Base-by-base conservation (phyloP, 2,329 filamentous ascomycete genomes). In the Hymenoscyphus albidus region DNA sequence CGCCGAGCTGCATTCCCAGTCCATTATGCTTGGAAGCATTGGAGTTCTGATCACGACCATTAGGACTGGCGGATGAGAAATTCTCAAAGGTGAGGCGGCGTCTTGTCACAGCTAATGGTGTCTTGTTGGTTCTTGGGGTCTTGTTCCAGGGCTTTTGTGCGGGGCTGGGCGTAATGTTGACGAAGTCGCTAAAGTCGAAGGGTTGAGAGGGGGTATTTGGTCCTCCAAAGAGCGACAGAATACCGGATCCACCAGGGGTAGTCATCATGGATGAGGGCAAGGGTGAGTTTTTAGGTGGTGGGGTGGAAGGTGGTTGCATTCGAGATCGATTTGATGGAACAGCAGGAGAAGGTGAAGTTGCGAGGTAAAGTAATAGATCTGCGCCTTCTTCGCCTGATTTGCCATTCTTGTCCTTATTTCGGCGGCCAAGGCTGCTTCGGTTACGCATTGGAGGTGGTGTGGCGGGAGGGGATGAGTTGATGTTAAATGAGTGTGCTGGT, bases 181-280 rank as follows among this genome's bases (percentile, higher is more conserved):
- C 89, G 78, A 97, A 99, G 75, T 99, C 95, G 61, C 93, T 87
- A 79, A 98, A 96, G 79, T 98, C 96, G 77, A 98, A 96, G 58
- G 77, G 80, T 74, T 93, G 90, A 16, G 89, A 89, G 0, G 94
- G 94, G 0, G 94, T 98, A 68, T 86, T 88, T 61, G 90, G 86
- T 72, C 77, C 79, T 27, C 87, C 85, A 75, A 90, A 90, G 73
- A 89, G 89, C 76, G 90, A 86, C 67, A 74, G 71, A 12, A 88
- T 83, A 59, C 83, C 82, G 56, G 88, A 86, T 51, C 88, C 89
- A 62, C 88, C 87, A 1, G 91, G 91, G 12, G 92, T 95, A n/a
- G 86, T 89, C 91, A 95, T 94, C 85, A 94, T 92, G 32, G 88
- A 96, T 64, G 87, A 96, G 27, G 87, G 93, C 67, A 91, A 81